Base-by-base conservation (phyloP, 768 basidiomycete genomes). In the Clathrus columnatus region DNA sequence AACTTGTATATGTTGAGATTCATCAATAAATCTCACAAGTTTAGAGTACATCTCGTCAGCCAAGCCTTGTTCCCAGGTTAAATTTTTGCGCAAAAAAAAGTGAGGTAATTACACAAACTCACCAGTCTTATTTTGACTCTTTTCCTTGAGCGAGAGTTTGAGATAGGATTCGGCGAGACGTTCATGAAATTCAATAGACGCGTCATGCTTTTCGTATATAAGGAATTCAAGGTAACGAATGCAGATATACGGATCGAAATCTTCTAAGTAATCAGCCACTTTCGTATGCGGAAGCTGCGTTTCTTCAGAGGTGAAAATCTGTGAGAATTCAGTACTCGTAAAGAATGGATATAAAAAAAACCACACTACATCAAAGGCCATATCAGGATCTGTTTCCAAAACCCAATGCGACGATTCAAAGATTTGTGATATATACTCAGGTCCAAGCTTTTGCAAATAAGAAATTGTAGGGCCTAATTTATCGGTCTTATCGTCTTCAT, bases 291-390 rank as follows among this genome's bases (percentile, higher is more conserved):
- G 93, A 17, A 98, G 77, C 57, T 95, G 92, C 6, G 87, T 87
- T 56, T 97, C 93, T 63, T 97, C 95, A 0, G 94, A 92, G 2
- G 85, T 91, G 65, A 98, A 99, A 42, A 99, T 91, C 92, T 96
- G 61, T 36, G 20, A 42, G 32, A 27, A 8, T 32, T 51, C 28
- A 51, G 41, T 47, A 28, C 24, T 8, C 45, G 5, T 7, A 20
- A 5, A 2, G 36, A 14, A 51, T 21, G 18, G 44, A 36, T 23
- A 45, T 29, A 6, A 4, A n/a, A 6, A 48, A 24, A 30, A 56
- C 7, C 0, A 20, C 53, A 66, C 29, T 60, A 84, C 94, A 72
- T 92, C 77, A 57, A 97, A 84, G 1, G 79, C 93, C 69, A 85
- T 83, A 21, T 81, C 75, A 0, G 75, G 71, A 62, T 94, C 80